Conservation (phyloP, 164 flowering plant genomes). For the Taxillus chinensis region DNA sequence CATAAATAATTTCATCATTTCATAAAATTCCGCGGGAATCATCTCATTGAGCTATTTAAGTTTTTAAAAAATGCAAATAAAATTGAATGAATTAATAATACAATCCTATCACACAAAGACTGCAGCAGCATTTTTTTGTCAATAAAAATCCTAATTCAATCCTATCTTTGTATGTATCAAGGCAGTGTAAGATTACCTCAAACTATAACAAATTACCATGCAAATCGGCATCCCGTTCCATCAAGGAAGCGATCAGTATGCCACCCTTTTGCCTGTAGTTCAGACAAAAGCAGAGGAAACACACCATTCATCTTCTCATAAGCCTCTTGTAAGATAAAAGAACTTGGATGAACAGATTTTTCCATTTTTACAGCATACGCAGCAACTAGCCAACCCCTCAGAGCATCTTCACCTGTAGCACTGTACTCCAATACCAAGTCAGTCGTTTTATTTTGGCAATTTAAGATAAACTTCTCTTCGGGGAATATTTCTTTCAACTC, state of each 20-base stretch:
- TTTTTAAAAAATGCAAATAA: too few relatives aligned
- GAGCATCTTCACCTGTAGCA: slow-evolving; percentile 90
- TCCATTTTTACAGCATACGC: slow-evolving; percentile 61
- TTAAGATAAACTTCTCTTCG: slow-evolving; percentile 63
- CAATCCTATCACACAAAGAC: too few relatives aligned
- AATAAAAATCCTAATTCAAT: not conserved
- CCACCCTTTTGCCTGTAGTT: slow-evolving; percentile 81
- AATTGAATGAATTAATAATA: not conserved
- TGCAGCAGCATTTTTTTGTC: not conserved
- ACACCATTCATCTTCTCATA: slow-evolving; percentile 49
- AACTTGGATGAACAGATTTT: slow-evolving; percentile 17
- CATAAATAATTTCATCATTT: too few relatives aligned
- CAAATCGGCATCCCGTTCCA: slow-evolving; percentile 78
- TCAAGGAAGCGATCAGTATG: slow-evolving; percentile 91
- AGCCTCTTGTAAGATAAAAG: slow-evolving; percentile 35
- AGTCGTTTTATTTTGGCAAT: slow-evolving; percentile 33
- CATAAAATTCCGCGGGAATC: too few relatives aligned
- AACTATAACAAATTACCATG: slow-evolving; percentile 25
- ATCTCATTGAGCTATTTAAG: too few relatives aligned
- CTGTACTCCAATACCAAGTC: slow-evolving; percentile 67
- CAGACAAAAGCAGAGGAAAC: slow-evolving; percentile 48
- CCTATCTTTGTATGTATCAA: not conserved
- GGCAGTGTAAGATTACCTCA: not conserved
- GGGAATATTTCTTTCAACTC: slow-evolving; percentile 51
- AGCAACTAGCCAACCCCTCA: slow-evolving; percentile 91